phyloP scores from a whole-genome alignment of 2,329 filamentous ascomycete species.

The Pyrenophora teres region DNA sequence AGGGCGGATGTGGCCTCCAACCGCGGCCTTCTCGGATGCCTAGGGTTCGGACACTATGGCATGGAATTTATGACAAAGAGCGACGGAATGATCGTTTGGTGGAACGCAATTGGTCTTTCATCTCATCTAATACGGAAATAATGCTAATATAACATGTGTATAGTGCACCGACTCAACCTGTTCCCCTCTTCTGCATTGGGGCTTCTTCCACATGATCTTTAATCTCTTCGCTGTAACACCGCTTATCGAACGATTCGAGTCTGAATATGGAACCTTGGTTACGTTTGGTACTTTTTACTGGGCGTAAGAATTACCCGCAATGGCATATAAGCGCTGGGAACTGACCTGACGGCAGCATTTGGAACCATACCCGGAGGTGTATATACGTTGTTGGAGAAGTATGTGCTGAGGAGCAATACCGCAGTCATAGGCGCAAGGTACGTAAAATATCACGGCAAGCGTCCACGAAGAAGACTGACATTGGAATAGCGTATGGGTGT shows the following conservation, averaged over 20 bases:
- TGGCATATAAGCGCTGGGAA: constrained; percentile 54
- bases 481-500: constrained; percentile 80
- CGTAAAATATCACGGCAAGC: constrained; percentile 19
- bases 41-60: background rate
- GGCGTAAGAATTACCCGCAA: constrained; percentile 66
- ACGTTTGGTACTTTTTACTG: constrained; percentile 84
- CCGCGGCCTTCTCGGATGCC: constrained; percentile 5
- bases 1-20: background rate
- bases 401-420: constrained; percentile 72
- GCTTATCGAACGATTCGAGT: constrained; percentile 91
- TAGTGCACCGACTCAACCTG: constrained; percentile 92
- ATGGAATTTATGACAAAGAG: background rate
- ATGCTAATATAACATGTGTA: constrained; percentile 18
- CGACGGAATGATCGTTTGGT: background rate
- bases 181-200: constrained; percentile 83
- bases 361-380: constrained; percentile 72
- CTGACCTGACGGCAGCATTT: constrained; percentile 45
- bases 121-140: background rate
- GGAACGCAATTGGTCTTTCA: background rate
- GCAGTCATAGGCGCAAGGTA: constrained; percentile 83
- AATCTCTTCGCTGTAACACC: constrained; percentile 82
- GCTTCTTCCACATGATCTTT: constrained; percentile 77
- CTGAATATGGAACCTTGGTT: constrained; percentile 86
- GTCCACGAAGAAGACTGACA: background rate
- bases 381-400: constrained; percentile 79